Evolutionary conservation across 768 basidiomycete genomes (phyloP), one percentile per base, ranked within the genome.

Genomic region (Agrocybe pediades): DNA sequence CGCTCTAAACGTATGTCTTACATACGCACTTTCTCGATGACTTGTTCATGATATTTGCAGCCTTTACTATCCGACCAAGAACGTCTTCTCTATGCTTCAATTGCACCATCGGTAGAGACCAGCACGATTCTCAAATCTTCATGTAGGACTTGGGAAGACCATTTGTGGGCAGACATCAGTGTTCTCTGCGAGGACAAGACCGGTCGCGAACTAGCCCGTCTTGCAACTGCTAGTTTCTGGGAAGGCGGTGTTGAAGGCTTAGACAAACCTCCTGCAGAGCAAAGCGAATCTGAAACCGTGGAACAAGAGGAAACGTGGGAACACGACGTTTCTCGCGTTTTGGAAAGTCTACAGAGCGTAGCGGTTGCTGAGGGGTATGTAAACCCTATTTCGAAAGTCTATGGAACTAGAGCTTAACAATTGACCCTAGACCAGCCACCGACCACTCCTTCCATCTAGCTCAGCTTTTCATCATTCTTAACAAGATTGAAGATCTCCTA

Each of bases 61-160:
- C 71, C 81, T 17, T 72, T 74, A 7, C 72, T 95, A 2, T 74
- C 88, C 0, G 76, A 83, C 13, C 76, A 85, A 33, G 94, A 98
- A 67, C 87, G 94, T n/a, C 80, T 86, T 1, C 74, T 98, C 0
- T 95, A 94, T 60, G 95, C 95, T 0, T 86, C 94, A 0, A 81
- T 99, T 7, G 86, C 78, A 23, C 95, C 86, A 26, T 88, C 78
- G 11, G 82, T 77, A 42, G 86, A 80, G 68, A 90, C 89, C 1
- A 79, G 83, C 0, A 72, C 68, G 19, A 69, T 87, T 26, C 80
- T 93, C 27, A 85, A 88, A 57, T 79, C 85, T 0, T 84, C 88
- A 2, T 95, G 92, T 63, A 73, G 86, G 27, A 88, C 90, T 19
- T 98, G 96, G 95, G 91, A 95, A 63, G 97, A 99, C 64, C 88